phyloP scores from a whole-genome alignment of 257 asterid genomes.

The Nicotiana otophora region DNA sequence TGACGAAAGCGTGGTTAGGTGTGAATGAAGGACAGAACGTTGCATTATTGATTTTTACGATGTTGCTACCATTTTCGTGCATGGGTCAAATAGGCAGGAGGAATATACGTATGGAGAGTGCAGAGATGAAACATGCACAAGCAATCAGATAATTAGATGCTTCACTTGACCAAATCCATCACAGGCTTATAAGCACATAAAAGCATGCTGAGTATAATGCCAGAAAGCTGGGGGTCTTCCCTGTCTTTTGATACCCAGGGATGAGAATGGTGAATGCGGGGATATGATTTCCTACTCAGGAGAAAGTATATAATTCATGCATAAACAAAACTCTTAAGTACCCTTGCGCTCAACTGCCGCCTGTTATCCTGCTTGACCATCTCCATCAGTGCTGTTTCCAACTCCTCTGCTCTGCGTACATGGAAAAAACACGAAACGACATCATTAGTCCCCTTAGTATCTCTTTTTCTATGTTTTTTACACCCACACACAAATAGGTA shows the following conservation, averaged over 20 bases:
- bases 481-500: background rate
- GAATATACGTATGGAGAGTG: background rate
- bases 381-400: conserved; percentile 94
- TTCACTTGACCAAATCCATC: conserved; percentile 7
- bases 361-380: conserved; percentile 97
- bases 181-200: background rate
- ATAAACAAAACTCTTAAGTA: conserved; percentile 25
- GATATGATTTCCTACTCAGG: background rate
- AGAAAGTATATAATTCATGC: background rate
- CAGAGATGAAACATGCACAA: background rate
- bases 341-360: conserved; percentile 87
- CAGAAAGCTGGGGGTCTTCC: background rate
- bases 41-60: background rate
- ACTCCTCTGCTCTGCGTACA: conserved; percentile 82
- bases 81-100: background rate
- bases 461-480: background rate
- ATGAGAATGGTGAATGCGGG: background rate
- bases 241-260: background rate
- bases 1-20: background rate
- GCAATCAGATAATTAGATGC: background rate
- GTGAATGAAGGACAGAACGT: background rate
- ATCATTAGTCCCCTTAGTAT: background rate
- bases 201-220: background rate
- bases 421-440: conserved; percentile 10
- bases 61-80: no score